phyloP scores from a whole-genome alignment of 2,329 filamentous ascomycete species.

The Phaeosphaeria sp. region DNA sequence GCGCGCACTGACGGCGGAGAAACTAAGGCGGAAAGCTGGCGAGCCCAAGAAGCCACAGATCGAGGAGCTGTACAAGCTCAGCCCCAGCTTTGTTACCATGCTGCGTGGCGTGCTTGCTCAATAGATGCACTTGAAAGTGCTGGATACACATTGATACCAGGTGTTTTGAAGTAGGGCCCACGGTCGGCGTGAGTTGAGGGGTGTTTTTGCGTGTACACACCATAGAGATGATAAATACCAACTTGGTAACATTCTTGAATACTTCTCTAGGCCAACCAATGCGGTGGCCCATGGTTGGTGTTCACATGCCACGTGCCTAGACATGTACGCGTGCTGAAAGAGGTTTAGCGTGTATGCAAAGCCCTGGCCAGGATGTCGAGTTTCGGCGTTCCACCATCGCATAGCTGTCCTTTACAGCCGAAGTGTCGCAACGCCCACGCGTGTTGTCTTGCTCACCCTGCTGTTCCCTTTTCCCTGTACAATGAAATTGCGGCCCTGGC shows the following conservation, averaged over 20 bases:
- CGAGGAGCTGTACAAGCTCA: constrained; percentile 79
- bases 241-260: neutral
- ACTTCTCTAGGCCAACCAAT: neutral
- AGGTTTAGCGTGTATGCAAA: constrained; percentile 14
- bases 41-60: constrained; percentile 83
- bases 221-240: neutral
- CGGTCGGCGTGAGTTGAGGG: neutral
- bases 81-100: constrained; percentile 81
- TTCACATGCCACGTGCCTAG: constrained; percentile 15
- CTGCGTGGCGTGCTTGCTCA: constrained; percentile 77
- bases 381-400: constrained; percentile 24
- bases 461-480: constrained; percentile 26
- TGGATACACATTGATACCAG: neutral
- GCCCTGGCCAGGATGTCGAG: constrained; percentile 12
- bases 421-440: constrained; percentile 29
- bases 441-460: constrained; percentile 18
- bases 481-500: constrained; percentile 30
- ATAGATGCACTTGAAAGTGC: constrained; percentile 15
- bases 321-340: neutral
- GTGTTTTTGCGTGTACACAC: neutral
- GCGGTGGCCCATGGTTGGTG: neutral
- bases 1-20: constrained; percentile 77
- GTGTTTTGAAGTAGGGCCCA: neutral
- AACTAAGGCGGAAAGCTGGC: constrained; percentile 78
- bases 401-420: constrained; percentile 45